Evolutionary conservation across 2,329 filamentous ascomycete species (phyloP).

Genomic region (Colletotrichum navitas): DNA sequence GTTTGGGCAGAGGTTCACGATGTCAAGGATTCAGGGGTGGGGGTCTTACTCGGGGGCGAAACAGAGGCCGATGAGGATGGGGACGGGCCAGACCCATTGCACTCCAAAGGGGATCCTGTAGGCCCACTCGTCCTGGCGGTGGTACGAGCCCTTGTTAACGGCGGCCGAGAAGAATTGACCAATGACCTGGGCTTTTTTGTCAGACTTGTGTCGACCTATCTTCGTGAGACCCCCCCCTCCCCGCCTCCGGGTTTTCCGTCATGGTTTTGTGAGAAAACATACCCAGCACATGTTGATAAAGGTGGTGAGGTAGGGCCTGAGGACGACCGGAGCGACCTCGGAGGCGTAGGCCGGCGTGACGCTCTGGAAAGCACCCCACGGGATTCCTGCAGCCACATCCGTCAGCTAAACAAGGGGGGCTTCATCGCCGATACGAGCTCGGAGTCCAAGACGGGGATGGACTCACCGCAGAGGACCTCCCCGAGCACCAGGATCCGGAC

Average conservation of each 20-base stretch:
- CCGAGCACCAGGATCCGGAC: constrained; percentile 61
- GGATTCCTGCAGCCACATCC: constrained; percentile 55
- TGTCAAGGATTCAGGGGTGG: neutral
- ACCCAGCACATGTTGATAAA: constrained; percentile 70
- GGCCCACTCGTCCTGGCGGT: constrained; percentile 58
- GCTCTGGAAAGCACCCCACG: constrained; percentile 66
- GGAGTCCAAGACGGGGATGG: neutral
- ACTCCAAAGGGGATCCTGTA: constrained; percentile 65
- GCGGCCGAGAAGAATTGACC: constrained; percentile 65
- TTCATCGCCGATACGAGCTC: constrained; percentile 24
- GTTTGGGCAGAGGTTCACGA: neutral
- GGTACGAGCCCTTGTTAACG: constrained; percentile 59
- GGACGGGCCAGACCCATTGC: constrained; percentile 66
- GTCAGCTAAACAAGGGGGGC: constrained; percentile 33
- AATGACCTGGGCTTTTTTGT: constrained; percentile 51
- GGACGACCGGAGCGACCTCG: constrained; percentile 62
- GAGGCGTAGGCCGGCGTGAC: constrained; percentile 67
- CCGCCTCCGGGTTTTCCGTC: neutral
- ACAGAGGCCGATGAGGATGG: constrained; percentile 57
- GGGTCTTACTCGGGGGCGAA: constrained; percentile 61
- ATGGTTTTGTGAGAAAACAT: neutral
- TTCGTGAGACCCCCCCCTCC: no score
- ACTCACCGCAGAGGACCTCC: constrained; percentile 58
- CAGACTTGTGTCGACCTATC: neutral
- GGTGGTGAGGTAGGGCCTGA: constrained; percentile 65